Evolutionary conservation across 768 basidiomycete species (phyloP).

Genomic region (Tephrocybe sp.): DNA sequence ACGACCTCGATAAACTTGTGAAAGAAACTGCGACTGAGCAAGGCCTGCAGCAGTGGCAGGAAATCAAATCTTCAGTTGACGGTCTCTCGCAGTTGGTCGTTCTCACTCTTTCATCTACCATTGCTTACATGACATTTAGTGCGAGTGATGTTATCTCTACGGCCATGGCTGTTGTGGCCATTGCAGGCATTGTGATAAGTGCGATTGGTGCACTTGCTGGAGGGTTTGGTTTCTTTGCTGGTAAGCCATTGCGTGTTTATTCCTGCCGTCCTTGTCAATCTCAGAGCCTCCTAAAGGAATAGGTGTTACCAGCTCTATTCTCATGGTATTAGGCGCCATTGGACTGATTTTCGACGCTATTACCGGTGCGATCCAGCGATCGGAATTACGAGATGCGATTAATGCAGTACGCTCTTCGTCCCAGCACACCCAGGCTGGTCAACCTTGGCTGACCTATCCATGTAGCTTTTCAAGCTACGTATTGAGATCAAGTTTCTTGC

Average conservation of each 20-base stretch:
- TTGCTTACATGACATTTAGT: background rate
- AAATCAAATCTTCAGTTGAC: conserved; percentile 10
- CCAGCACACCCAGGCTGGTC: background rate
- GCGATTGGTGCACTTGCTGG: conserved; percentile 13
- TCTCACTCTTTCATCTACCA: background rate
- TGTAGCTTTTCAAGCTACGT: conserved; percentile 12
- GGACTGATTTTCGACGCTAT: conserved; percentile 10
- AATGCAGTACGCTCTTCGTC: background rate
- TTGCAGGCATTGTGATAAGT: conserved; percentile 12
- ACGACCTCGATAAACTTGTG: conserved; percentile 11
- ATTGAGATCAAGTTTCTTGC: conserved; percentile 11
- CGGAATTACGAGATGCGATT: conserved; percentile 12
- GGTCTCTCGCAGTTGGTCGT: conserved; percentile 9
- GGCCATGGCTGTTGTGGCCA: conserved; percentile 13
- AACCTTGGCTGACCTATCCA: background rate
- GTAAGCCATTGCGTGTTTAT: background rate
- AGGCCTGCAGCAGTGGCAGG: conserved; percentile 14
- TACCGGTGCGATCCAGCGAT: conserved; percentile 12
- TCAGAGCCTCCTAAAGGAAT: conserved; percentile 1
- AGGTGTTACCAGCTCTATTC: conserved; percentile 11
- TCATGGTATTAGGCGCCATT: conserved; percentile 7
- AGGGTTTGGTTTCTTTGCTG: conserved; percentile 15
- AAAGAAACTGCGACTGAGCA: conserved; percentile 9
- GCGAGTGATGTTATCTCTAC: conserved; percentile 13
- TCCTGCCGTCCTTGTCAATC: background rate